Conservation (phyloP, 1,284 basidiomycete species). For the Meripilus lineatus region DNA sequence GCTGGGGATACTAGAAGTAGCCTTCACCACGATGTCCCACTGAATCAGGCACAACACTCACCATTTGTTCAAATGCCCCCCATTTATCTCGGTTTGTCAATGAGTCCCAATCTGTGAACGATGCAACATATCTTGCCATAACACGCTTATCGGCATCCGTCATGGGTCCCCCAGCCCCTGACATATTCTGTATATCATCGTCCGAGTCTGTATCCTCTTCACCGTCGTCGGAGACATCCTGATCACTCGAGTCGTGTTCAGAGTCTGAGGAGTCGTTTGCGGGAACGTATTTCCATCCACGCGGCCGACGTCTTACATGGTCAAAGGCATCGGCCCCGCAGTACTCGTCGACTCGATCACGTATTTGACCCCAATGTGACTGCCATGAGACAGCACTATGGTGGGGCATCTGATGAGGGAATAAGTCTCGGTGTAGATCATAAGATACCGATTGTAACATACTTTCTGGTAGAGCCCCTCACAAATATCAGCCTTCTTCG, state of each 20-base stretch:
- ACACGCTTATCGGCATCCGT: conserved; percentile 54
- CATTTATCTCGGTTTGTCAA: conserved; percentile 44
- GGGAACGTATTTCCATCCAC: neutral
- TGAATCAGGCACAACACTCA: conserved; percentile 19
- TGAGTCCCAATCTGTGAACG: conserved; percentile 38
- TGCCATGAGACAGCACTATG: conserved; percentile 54
- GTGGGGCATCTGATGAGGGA: conserved; percentile 60
- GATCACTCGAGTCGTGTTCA: conserved; percentile 15
- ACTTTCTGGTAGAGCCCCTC: conserved; percentile 53
- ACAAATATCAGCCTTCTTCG: conserved; percentile 51
- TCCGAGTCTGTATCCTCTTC: conserved; percentile 11
- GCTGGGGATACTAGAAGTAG: conserved; percentile 37
- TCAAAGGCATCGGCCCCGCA: no score
- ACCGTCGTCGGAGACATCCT: conserved; percentile 22
- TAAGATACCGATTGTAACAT: neutral
- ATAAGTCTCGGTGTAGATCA: neutral
- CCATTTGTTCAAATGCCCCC: conserved; percentile 45
- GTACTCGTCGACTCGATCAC: conserved; percentile 60
- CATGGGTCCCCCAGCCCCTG: conserved; percentile 40
- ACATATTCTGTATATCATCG: conserved; percentile 49
- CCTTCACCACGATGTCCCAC: neutral
- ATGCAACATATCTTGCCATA: conserved; percentile 52
- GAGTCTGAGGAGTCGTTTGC: neutral
- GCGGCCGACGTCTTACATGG: conserved; percentile 16
- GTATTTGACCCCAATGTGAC: conserved; percentile 54